Conservation (phyloP, 805 yeast species). For the Saturnispora sanitii region DNA sequence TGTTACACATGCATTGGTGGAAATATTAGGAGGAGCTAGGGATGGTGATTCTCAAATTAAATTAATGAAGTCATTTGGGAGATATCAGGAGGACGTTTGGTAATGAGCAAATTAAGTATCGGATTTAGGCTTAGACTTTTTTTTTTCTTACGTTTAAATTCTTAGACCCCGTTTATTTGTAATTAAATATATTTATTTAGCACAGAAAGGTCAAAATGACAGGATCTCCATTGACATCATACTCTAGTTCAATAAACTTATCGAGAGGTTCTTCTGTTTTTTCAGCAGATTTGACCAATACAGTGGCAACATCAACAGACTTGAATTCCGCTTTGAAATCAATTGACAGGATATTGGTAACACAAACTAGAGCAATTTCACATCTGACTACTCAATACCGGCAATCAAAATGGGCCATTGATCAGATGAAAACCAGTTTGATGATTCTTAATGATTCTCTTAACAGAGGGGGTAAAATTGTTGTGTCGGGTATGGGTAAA, state of each 20-base stretch:
- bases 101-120: slow-evolving; percentile 24
- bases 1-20: slow-evolving; percentile 57
- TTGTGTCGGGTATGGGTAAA: slow-evolving; percentile 79
- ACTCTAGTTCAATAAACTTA: slow-evolving; percentile 12
- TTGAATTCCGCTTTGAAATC: slow-evolving; percentile 22
- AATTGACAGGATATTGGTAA: slow-evolving; percentile 32
- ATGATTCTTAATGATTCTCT: slow-evolving; percentile 34
- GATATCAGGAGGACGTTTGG: slow-evolving; percentile 97
- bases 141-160: not conserved
- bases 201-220: not conserved
- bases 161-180: not conserved
- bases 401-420: slow-evolving; percentile 35
- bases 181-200: too few species aligned
- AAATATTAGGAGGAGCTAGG: slow-evolving; percentile 47
- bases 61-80: slow-evolving; percentile 65
- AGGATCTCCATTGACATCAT: slow-evolving; percentile 7
- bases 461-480: slow-evolving; percentile 52
- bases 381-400: slow-evolving; percentile 38
- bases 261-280: slow-evolving; percentile 22
- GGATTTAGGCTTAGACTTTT: not conserved
- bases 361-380: slow-evolving; percentile 39
- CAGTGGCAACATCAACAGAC: slow-evolving; percentile 14
- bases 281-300: slow-evolving; percentile 15
- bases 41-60: slow-evolving; percentile 62
- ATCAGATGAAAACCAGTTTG: slow-evolving; percentile 35